Evolutionary conservation across 2,329 filamentous ascomycete species (phyloP), one percentile per base, ranked within the genome.

Genomic region (Zasmidium angulare): DNA sequence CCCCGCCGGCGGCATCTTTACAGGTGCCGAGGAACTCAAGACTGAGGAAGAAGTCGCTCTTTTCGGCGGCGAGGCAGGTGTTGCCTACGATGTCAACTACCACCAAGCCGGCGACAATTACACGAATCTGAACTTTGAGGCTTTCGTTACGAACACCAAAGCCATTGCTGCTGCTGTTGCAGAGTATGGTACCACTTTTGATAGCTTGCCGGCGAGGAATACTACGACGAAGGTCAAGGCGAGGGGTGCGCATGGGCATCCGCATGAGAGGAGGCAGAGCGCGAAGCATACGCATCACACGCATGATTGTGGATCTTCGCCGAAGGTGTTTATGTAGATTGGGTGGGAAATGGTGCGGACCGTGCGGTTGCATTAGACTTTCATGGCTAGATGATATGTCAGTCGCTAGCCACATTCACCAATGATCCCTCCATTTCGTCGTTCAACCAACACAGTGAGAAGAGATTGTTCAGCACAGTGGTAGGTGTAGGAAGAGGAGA

Each of bases 11-110:
- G 90, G 90, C 26, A 85, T 93, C 61, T 89, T 89, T 56, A 91
- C 89, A 1, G 90, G 90, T 43, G 90, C 90, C 1, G 89, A 93
- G 74, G 88, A 84, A 12, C 73, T 90, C 76, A 93, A 92, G 83
- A 91, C 88, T 0, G 76, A 81, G 52, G 81, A 85, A 31, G 87
- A 93, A 71, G 83, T 76, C 1, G 78, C 76, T 46, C 75, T 85
- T 75, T 93, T 91, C 71, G 89, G 90, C n/a, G 90, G 90, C 40
- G 78, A 80, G 61, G 87, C 85, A 0, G 89, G 81, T 46, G 74
- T 78, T n/a, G 73, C 77, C 31, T 58, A 55, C 48, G 55, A 50
- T 50, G 70, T 74, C 19, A 84, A 85, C 71, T 86, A 86, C 71
- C 84, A 87, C 66, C 72, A 75, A 40, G 75, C 75, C 2, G 78